Base-by-base conservation (phyloP, 495 filamentous ascomycete genomes). In the Hypoxylon fragiforme region DNA sequence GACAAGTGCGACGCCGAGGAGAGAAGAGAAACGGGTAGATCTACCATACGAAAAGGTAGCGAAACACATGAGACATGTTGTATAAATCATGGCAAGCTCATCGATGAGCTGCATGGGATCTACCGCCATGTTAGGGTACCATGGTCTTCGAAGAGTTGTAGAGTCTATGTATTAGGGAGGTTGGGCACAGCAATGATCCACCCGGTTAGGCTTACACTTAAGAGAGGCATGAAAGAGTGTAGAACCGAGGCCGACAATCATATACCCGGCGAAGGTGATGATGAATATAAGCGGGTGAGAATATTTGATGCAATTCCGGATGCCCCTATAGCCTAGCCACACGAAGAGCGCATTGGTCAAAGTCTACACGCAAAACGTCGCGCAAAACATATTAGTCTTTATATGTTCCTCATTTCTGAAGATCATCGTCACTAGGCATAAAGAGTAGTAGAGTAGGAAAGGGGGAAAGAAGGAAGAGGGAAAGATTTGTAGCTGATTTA, bases 31-130 rank as follows among this genome's bases (percentile, higher is more conserved):
- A n/a, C 48, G 57, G 8, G 64, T 59, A 3, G 89, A 75, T 52
- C 79, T 78, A 3, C 77, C 81, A 71, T 92, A 88, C 7, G 87
- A 84, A 68, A 96, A 94, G 14, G 89, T 88, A 11, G 90, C 90
- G 69, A 87, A 95, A 69, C 78, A 72, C 87, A 96, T 95, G n/a
- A 96, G 70, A 58, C 88, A 95, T 6, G 92, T 95, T 1, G 92
- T 96, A 67, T 98, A 97, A 21, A 98, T 96, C 94, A 97, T 97
- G 53, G 86, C 89, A 6, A 97, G 80, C 71, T 98, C 94, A 64
- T 98, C 94, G 26, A 97, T 87, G 12, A 97, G 83, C 66, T 98
- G 94, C 94, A 96, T 96, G 1, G 91, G 90, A 72, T 98, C 91
- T 96, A 68, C 9, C 46, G 44, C 28, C 18, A 42, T 20, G 43